phyloP scores from a whole-genome alignment of 2,329 filamentous ascomycete genomes.

The Bertia moriformis region DNA sequence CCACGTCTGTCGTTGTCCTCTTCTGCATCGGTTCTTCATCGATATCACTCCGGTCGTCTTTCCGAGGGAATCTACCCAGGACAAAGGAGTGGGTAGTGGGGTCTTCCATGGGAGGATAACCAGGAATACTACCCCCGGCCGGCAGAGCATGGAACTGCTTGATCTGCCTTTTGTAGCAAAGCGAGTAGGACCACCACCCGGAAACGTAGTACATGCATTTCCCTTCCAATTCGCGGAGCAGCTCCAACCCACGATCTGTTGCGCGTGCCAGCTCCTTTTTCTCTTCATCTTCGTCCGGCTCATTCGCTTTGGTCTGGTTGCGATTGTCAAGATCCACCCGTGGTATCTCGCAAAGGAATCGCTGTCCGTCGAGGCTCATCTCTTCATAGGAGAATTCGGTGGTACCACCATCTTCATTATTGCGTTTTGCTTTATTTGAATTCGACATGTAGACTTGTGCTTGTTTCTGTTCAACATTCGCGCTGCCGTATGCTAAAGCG shows the following conservation, averaged over 20 bases:
- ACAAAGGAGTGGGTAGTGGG: constrained; percentile 46
- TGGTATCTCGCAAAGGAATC: constrained; percentile 54
- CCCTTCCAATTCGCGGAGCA: constrained; percentile 52
- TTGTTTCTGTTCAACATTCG: constrained; percentile 7
- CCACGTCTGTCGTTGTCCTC: constrained; percentile 9
- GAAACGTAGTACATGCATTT: constrained; percentile 58
- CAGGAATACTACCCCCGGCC: constrained; percentile 40
- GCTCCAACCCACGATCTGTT: constrained; percentile 51
- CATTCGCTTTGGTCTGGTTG: constrained; percentile 24
- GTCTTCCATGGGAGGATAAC: constrained; percentile 53
- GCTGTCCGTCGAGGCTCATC: constrained; percentile 39
- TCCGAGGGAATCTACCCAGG: constrained; percentile 30
- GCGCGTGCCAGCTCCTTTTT: constrained; percentile 54
- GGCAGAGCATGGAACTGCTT: constrained; percentile 61
- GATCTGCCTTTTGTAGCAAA: constrained; percentile 58
- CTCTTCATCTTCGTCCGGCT: constrained; percentile 35
- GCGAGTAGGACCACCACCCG: constrained; percentile 66
- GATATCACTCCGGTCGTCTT: constrained; percentile 4
- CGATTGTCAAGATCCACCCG: constrained; percentile 17
- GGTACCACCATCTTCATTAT: constrained; percentile 5
- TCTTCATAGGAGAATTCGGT: constrained; percentile 33
- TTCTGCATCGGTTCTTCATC: constrained; percentile 11
- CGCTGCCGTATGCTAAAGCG: constrained; percentile 6
- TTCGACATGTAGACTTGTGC: background rate
- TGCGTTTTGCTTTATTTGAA: background rate